A percentile compares a stretch with the other conserved stretches of the same genome.
These are phyloP conservation scores for Blastomyces percursus DNA, from an alignment of 2,329 filamentous ascomycete species.

Conservation along the genomic window DNA sequence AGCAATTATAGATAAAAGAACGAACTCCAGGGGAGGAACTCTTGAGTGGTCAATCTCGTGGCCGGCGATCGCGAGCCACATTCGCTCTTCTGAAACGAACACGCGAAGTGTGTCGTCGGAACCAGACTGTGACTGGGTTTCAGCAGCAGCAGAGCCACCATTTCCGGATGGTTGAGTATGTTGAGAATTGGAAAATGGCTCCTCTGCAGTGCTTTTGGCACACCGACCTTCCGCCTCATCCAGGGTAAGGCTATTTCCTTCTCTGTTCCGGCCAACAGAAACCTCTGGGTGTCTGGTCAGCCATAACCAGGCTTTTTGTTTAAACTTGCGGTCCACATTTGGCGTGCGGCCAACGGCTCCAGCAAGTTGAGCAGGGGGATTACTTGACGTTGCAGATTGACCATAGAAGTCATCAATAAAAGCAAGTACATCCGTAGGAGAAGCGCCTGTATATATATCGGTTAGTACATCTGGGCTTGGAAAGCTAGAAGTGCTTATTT, in stretches of 20 bases:
- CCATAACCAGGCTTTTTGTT: constrained; percentile 49
- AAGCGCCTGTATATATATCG: constrained; percentile 22
- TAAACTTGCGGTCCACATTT: constrained; percentile 40
- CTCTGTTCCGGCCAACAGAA: constrained; percentile 35
- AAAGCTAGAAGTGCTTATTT: not conserved
- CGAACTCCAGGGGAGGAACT: constrained; percentile 45
- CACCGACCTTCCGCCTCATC: constrained; percentile 28
- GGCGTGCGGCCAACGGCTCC: constrained; percentile 4
- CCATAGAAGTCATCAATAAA: constrained; percentile 30
- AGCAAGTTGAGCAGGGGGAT: not conserved
- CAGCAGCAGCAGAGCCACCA: not conserved
- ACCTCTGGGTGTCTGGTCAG: constrained; percentile 46
- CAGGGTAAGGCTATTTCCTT: constrained; percentile 32
- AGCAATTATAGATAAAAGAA: constrained; percentile 48
- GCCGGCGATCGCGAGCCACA: constrained; percentile 51
- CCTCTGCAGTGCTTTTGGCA: constrained; percentile 3
- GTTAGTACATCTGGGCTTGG: constrained; percentile 15
- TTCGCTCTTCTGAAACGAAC: constrained; percentile 44
- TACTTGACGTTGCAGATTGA: constrained; percentile 12
- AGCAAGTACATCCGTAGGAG: constrained; percentile 25
- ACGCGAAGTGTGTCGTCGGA: constrained; percentile 26
- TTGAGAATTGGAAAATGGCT: not conserved
- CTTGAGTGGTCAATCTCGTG: constrained; percentile 47
- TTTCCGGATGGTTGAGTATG: not conserved
- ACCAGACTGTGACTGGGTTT: too few species aligned